Percentiles rank a stretch among this genome's conserved stretches.
These are phyloP conservation scores for Microsporum canis DNA, from an alignment of 2,329 filamentous ascomycete species.

Conservation along the genomic window DNA sequence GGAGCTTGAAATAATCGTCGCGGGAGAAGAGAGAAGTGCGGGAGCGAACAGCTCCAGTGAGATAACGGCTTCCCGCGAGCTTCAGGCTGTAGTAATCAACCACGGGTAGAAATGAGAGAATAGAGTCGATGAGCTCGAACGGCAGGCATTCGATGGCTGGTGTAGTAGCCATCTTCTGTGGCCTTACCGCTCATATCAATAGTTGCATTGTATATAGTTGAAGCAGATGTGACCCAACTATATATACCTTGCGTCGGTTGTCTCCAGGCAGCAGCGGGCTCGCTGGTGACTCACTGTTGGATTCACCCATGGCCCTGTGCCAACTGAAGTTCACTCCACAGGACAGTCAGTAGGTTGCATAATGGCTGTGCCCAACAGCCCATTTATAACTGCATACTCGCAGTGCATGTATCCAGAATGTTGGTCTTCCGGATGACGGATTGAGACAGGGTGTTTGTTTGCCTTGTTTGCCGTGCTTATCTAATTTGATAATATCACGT, in stretches of 20 bases:
- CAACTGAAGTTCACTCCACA: too few relatives aligned
- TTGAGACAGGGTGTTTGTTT: too few relatives aligned
- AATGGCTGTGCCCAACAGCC: too few relatives aligned
- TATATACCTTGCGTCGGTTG: not conserved
- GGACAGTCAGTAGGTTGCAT: too few relatives aligned
- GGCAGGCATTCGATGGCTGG: not conserved
- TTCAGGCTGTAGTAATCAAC: slow-evolving; percentile 8
- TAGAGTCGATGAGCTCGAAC: not conserved
- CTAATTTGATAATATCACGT: too few relatives aligned
- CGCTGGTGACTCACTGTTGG: not conserved
- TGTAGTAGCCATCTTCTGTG: not conserved
- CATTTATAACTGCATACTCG: too few relatives aligned
- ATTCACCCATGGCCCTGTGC: not conserved
- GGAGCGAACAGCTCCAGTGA: slow-evolving; percentile 6
- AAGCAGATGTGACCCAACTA: not conserved
- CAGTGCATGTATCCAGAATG: too few relatives aligned
- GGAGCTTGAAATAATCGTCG: not conserved
- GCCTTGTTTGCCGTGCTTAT: too few relatives aligned
- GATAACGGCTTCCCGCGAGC: slow-evolving; percentile 7
- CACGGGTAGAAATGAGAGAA: slow-evolving; percentile 4
- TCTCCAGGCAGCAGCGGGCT: not conserved
- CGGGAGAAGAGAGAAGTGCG: not conserved
- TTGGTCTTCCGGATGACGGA: too few relatives aligned
- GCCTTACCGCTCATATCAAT: not conserved
- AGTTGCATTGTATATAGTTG: not conserved